Base-by-base conservation (phyloP, 2,329 filamentous ascomycete species). In the Sclerotinia nivalis region DNA sequence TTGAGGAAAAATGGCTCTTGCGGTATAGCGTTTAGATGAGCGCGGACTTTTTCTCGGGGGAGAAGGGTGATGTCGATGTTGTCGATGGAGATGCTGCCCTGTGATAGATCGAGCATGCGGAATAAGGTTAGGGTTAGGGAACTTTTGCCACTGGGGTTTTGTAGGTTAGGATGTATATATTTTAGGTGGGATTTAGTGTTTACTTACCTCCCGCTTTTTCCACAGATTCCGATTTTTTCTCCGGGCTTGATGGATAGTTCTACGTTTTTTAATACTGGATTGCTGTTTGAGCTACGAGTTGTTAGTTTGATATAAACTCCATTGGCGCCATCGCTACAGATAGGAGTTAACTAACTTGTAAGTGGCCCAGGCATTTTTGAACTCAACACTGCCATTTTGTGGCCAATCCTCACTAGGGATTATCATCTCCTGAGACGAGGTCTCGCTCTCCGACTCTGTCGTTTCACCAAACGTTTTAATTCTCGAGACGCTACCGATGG, bases 1-100 rank as follows among this genome's bases (percentile, higher is more conserved):
- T 80, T 79, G 3, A 87, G 79, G 40, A 84, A 78, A 73, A 85
- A 82, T 0, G 84, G 79, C 59, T 87, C 85, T 77, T 88, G 85
- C 0, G 85, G 72, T 12, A 81, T 76, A 0, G 76, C 76, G 62
- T 80, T 78, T 49, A 82, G 74, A 1, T 10, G 8, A 6, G 28
- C 18, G 52, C n/a, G 7, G 28, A 31, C 25, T 3, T 15, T 31
- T 10, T 55, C 15, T 15, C 15, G 28, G 1, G 28, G 20, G 20
- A 10, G 15, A 28, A 10, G 50, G 20, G 3, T 31, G 8, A 31
- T 20, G 5, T 20, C 7, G 7, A 31, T 55, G 1, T 20, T 15
- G 0, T 31, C 8, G 28, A 31, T 8, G 8, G 3, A 20, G 15
- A 20, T 31, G 13, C 28, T 20, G 3, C 8, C 0, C 0, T 31